phyloP scores from a whole-genome alignment of 2,329 filamentous ascomycete genomes.

The Aspergillus pseudoglaucus region DNA sequence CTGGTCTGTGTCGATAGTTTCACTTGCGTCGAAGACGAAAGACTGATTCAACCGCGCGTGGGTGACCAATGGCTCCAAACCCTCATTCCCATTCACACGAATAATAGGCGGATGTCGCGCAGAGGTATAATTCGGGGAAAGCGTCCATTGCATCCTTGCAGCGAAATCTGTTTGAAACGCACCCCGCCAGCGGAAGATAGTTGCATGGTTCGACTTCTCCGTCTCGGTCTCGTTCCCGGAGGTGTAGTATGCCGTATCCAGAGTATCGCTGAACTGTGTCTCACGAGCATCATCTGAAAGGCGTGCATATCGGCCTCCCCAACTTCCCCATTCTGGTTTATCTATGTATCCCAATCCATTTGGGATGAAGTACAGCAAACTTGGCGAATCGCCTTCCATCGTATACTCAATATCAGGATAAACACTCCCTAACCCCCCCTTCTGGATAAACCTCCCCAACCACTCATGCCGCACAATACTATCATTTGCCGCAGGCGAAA shows the following conservation, averaged over 20 bases:
- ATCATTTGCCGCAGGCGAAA: slow-evolving; percentile 45
- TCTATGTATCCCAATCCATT: slow-evolving; percentile 37
- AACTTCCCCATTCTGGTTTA: slow-evolving; percentile 36
- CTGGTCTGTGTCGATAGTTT: neutral
- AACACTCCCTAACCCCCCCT: slow-evolving; percentile 41
- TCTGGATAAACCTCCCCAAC: slow-evolving; percentile 50
- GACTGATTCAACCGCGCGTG: neutral
- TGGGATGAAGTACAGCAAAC: slow-evolving; percentile 36
- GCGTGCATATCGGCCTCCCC: slow-evolving; percentile 37
- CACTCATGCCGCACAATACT: slow-evolving; percentile 47
- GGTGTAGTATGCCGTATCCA: slow-evolving; percentile 20
- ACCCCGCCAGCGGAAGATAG: slow-evolving; percentile 49
- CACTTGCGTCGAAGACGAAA: neutral
- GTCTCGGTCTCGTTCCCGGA: slow-evolving; percentile 24
- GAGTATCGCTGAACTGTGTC: slow-evolving; percentile 11
- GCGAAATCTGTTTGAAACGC: slow-evolving; percentile 49
- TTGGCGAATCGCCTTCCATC: slow-evolving; percentile 46
- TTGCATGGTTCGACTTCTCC: slow-evolving; percentile 40
- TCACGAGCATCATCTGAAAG: neutral
- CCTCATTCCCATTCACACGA: slow-evolving; percentile 10
- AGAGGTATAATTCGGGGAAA: slow-evolving; percentile 14
- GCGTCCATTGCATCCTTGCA: slow-evolving; percentile 44
- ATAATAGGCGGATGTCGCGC: slow-evolving; percentile 18
- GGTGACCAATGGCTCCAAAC: slow-evolving; percentile 1
- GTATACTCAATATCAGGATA: slow-evolving; percentile 48